Evolutionary conservation across 73 alveolate genomes (phyloP), one percentile per base, ranked within the genome.

Genomic region (Vitrella brassicaformis): DNA sequence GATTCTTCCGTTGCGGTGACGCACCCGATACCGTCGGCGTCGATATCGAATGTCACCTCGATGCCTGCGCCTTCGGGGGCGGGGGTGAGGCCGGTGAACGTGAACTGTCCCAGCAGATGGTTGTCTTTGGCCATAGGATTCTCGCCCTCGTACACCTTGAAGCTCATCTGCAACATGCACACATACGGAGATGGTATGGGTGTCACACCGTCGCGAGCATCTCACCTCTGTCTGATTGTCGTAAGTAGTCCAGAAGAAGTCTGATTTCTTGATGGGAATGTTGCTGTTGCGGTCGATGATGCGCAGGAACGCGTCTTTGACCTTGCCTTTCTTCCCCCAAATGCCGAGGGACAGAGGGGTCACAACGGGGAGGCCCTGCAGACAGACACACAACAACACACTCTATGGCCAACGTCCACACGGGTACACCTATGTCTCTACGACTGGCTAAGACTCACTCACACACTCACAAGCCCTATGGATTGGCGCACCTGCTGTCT

Each of bases 121-220:
- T 95, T 95, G 84, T 95, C 98, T 89, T 95, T 95, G 81, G 96
- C 88, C 88, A 95, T 75, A 45, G 98, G 90, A 81, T 98, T 90
- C 81, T 95, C 99, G 0, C 99, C 99, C 81, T 92, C 97, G 76
- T 79, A 93, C 75, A 92, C 94, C 74, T 84, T 90, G 69, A 91
- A 86, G 47, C 96, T 79, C 67, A 93, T 90, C 66, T 19, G 0
- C 66, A 47, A n/a, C n/a, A n/a, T n/a, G n/a, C n/a, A n/a, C n/a
- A n/a, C n/a, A n/a, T n/a, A n/a, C n/a, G n/a, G n/a, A n/a, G n/a
- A n/a, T n/a, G n/a, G n/a, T n/a, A n/a, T n/a, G n/a, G n/a, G n/a
- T n/a, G n/a, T n/a, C n/a, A n/a, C n/a, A n/a, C n/a, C n/a, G n/a
- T n/a, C n/a, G n/a, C n/a, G n/a, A n/a, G n/a, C n/a, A n/a, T n/a